A percentile compares a stretch with the other conserved stretches of the same genome.
Conservation (phyloP, 169 alveolate species). For the Plasmodium gonderi region DNA sequence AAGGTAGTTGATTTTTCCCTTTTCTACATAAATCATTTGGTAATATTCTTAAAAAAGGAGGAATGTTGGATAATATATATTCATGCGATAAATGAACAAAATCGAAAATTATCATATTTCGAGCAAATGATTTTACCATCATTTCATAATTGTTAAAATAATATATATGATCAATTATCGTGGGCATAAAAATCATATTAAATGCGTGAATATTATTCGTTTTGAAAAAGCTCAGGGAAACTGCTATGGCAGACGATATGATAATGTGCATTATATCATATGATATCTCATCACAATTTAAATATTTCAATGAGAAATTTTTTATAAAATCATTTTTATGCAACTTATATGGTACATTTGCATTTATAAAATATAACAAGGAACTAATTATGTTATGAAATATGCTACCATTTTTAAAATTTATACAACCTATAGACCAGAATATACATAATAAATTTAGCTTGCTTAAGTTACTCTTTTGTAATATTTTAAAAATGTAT, state of each 20-base stretch:
- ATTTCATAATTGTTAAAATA: conserved; percentile 63
- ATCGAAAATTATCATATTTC: conserved; percentile 71
- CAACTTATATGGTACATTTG: conserved; percentile 52
- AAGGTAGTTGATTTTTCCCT: conserved; percentile 37
- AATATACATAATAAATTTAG: conserved; percentile 56
- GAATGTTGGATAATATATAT: conserved; percentile 55
- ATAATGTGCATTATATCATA: conserved; percentile 45
- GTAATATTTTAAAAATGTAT: conserved; percentile 47
- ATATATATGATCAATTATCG: conserved; percentile 28
- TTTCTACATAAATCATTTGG: conserved; percentile 48
- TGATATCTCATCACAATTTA: conserved; percentile 15
- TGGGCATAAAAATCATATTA: conserved; percentile 73
- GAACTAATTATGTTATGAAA: conserved; percentile 42
- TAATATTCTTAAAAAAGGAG: conserved; percentile 56
- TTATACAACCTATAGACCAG: conserved; percentile 70
- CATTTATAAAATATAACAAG: conserved; percentile 49
- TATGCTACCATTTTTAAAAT: conserved; percentile 57
- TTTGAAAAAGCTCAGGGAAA: conserved; percentile 33
- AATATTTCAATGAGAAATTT: conserved; percentile 4
- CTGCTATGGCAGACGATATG: conserved; percentile 52
- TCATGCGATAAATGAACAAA: conserved; percentile 71
- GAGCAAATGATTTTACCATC: conserved; percentile 60
- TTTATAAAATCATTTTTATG: conserved; percentile 59
- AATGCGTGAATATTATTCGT: conserved; percentile 71
- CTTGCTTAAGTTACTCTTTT: conserved; percentile 36